phyloP scores from a whole-genome alignment of 2,329 filamentous ascomycete species.

The Chaetoscypha palmicola region DNA sequence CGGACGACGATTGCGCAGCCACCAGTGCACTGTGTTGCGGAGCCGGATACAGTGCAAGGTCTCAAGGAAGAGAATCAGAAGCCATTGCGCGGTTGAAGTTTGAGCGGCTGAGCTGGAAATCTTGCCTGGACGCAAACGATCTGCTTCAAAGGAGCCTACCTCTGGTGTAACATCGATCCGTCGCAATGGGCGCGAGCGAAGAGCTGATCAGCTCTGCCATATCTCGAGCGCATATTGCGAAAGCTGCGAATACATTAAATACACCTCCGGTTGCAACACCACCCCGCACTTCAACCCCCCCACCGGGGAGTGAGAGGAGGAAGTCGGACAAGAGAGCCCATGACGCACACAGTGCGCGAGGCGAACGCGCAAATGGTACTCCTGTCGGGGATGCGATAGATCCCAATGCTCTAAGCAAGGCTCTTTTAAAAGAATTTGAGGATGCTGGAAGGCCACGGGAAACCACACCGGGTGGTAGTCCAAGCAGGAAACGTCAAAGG shows the following conservation, averaged over 20 bases:
- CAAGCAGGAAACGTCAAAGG: conserved; percentile 61
- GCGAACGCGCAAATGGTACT: conserved; percentile 15
- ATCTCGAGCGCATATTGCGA: conserved; percentile 20
- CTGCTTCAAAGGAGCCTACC: conserved; percentile 1
- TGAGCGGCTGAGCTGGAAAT: not conserved
- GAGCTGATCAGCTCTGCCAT: conserved; percentile 22
- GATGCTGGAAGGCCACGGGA: conserved; percentile 51
- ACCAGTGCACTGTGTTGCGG: not conserved
- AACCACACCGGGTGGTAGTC: conserved; percentile 56
- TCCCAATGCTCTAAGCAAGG: conserved; percentile 50
- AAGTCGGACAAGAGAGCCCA: conserved; percentile 26
- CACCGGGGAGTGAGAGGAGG: conserved; percentile 25
- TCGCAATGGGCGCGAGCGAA: conserved; percentile 26
- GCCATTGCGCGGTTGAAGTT: not conserved
- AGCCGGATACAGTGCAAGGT: too few species aligned
- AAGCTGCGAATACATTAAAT: conserved; percentile 22
- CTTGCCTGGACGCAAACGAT: conserved; percentile 1
- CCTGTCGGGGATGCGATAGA: conserved; percentile 34
- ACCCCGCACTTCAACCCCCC: conserved; percentile 29
- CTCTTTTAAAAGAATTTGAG: conserved; percentile 52
- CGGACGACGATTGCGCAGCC: conserved; percentile 4
- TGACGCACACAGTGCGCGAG: conserved; percentile 18
- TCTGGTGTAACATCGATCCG: conserved; percentile 4
- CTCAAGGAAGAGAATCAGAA: too few species aligned
- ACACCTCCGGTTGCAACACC: conserved; percentile 26